These are phyloP conservation scores for Cercophora newfieldiana DNA, from an alignment of 495 filamentous ascomycete species.

Conservation along the genomic window DNA sequence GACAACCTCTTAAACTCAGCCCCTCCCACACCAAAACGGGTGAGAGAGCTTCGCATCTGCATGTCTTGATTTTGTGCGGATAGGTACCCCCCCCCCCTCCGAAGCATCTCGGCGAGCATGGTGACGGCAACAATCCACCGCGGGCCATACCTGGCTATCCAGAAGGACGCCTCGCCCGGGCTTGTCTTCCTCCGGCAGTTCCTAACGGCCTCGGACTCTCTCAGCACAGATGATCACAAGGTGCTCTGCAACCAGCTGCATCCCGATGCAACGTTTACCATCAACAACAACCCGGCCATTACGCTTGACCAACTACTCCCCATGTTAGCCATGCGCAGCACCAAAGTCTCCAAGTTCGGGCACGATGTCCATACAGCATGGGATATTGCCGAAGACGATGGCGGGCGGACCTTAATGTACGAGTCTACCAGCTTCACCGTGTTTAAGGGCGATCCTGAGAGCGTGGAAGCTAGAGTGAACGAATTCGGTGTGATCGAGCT, in stretches of 20 bases:
- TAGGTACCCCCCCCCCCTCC: too few species aligned
- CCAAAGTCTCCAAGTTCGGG: neutral
- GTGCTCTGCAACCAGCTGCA: neutral
- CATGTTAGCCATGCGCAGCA: neutral
- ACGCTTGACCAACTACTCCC: neutral
- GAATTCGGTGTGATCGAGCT: too few species aligned
- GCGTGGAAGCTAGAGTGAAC: too few species aligned
- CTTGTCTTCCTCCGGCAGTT: neutral
- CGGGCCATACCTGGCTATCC: neutral
- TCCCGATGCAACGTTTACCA: neutral
- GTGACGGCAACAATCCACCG: neutral
- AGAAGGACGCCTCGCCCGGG: neutral
- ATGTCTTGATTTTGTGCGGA: too few species aligned
- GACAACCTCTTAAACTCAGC: too few species aligned
- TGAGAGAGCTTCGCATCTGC: too few species aligned
- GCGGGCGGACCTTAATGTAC: too few species aligned
- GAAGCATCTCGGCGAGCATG: too few species aligned
- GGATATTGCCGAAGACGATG: too few species aligned
- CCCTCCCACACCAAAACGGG: too few species aligned
- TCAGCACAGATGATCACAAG: neutral
- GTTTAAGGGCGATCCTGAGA: too few species aligned
- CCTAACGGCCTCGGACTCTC: neutral
- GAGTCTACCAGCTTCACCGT: too few species aligned
- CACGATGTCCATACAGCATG: constrained; percentile 10
- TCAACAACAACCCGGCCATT: neutral